Evolutionary conservation across 2,329 filamentous ascomycete species (phyloP).

Genomic region (Penicillium sumatraense): DNA sequence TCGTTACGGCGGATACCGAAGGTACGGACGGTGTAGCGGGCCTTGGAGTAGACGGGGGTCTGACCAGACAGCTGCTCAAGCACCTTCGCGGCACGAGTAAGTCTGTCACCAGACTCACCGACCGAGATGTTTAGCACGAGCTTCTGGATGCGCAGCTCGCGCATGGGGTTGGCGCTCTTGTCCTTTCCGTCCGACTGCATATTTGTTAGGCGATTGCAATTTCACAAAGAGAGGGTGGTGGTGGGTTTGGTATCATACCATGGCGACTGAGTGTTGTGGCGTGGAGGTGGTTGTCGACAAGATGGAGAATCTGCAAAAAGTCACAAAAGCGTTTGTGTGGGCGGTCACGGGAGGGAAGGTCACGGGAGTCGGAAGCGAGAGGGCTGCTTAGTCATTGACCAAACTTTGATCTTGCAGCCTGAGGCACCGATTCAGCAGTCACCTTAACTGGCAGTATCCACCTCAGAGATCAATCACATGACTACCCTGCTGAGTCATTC

Average conservation of each 20-base stretch:
- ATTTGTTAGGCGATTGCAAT: constrained; percentile 25
- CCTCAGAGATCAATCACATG: too few relatives aligned
- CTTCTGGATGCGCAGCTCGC: constrained; percentile 99
- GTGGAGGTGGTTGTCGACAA: constrained; percentile 44
- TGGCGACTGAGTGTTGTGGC: constrained; percentile 52
- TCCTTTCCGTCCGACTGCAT: constrained; percentile 70
- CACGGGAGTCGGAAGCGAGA: constrained; percentile 41
- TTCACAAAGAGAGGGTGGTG: constrained; percentile 13
- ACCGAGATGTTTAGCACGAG: constrained; percentile 99
- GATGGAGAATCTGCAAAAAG: constrained; percentile 35
- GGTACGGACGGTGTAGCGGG: constrained; percentile 99
- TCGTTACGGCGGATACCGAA: constrained; percentile 99
- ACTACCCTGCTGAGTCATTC: constrained; percentile 13
- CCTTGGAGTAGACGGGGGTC: constrained; percentile 99
- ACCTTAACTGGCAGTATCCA: too few relatives aligned
- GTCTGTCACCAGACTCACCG: constrained; percentile 99
- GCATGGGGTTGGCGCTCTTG: constrained; percentile 97
- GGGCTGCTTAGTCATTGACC: constrained; percentile 18
- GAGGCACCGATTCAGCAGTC: neutral
- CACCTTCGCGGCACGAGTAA: constrained; percentile 99
- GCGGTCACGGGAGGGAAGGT: constrained; percentile 28
- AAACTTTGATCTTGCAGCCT: neutral
- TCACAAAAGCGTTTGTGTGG: constrained; percentile 43
- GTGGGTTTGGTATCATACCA: constrained; percentile 46
- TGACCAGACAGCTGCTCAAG: constrained; percentile 99